phyloP scores from a whole-genome alignment of 2,329 filamentous ascomycete genomes.

The Grosmannia clavigera region DNA sequence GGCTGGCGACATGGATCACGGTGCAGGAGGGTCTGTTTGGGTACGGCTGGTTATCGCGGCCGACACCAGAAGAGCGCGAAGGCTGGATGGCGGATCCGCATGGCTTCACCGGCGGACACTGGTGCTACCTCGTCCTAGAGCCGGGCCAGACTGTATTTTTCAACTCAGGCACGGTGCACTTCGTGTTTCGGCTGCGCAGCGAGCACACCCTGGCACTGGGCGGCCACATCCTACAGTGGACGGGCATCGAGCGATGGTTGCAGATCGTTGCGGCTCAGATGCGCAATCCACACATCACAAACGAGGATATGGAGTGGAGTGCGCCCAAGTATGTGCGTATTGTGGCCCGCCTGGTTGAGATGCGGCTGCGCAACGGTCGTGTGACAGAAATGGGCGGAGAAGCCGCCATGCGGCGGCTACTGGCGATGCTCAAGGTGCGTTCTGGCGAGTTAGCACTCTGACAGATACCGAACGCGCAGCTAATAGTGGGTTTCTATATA shows the following conservation, averaged over 20 bases:
- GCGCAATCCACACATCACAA: conserved; percentile 17
- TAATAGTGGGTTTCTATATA: neutral
- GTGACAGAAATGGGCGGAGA: conserved; percentile 12
- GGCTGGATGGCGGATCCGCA: conserved; percentile 17
- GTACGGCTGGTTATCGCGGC: conserved; percentile 20
- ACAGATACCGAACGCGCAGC: too few species aligned
- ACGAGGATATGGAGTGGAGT: conserved; percentile 19
- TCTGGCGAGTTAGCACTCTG: too few species aligned
- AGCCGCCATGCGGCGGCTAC: conserved; percentile 8
- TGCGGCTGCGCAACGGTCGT: conserved; percentile 8
- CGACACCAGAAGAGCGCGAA: conserved; percentile 14
- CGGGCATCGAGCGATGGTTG: conserved; percentile 19
- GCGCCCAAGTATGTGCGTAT: conserved; percentile 14
- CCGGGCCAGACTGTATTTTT: conserved; percentile 24
- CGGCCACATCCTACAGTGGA: conserved; percentile 23
- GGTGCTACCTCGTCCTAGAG: conserved; percentile 20
- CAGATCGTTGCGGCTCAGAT: conserved; percentile 18
- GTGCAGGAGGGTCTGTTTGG: conserved; percentile 20
- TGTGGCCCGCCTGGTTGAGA: conserved; percentile 11
- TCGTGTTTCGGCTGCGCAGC: conserved; percentile 19
- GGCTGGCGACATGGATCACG: conserved; percentile 23
- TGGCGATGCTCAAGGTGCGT: conserved; percentile 9
- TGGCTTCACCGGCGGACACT: conserved; percentile 16
- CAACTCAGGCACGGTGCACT: conserved; percentile 21
- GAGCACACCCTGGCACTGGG: conserved; percentile 20